Base-by-base conservation (phyloP, 2,329 filamentous ascomycete genomes). In the Pseudovirgaria hyperparasitica region DNA sequence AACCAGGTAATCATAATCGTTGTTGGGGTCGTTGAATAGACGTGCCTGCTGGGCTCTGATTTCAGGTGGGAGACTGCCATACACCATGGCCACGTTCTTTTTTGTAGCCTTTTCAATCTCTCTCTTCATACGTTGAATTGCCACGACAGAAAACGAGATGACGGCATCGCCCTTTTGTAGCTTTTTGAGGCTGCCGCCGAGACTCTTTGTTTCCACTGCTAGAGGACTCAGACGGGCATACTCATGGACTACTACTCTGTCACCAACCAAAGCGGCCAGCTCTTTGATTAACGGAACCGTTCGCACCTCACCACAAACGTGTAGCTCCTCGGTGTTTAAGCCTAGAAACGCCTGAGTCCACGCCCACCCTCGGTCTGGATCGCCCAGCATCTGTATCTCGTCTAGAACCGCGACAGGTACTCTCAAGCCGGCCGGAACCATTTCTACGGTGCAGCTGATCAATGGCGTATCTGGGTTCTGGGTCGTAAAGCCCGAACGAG, bases 301-400 rank as follows among this genome's bases (percentile, higher is more conserved):
- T 22, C 92, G 70, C 35, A 81, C 74, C 54, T 98, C 90, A 33
- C 90, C 90, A 50, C 90, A 98, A 0, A 98, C 65, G 55, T 98
- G 90, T 5, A 98, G 63, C 48, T 98, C 90, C 41, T 76, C 77
- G 4, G 84, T 90, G 53, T 80, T 76, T 1, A 93, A 67, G 19
- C 90, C 90, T 5, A 98, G 62, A 9, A 96, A 63, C 2, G 90
- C 90, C 42, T 85, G 73, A 2, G 86, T 93, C 90, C 90, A 98
- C 3, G 85, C 86, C 76, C 80, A 92, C 2, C 92, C 90, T 40
- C 90, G 76, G 1, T 82, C 72, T 0, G 51, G 35, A 43, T 85
- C 76, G 10, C 72, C 76, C 39, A 98, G 82, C 90, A 98, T 96
- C 55, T 98, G 90, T 31, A 98, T 96, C 58, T 98, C 90, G 47